Conservation (phyloP, 345 rosid genomes). For the Cardiospermum halicacabum region DNA sequence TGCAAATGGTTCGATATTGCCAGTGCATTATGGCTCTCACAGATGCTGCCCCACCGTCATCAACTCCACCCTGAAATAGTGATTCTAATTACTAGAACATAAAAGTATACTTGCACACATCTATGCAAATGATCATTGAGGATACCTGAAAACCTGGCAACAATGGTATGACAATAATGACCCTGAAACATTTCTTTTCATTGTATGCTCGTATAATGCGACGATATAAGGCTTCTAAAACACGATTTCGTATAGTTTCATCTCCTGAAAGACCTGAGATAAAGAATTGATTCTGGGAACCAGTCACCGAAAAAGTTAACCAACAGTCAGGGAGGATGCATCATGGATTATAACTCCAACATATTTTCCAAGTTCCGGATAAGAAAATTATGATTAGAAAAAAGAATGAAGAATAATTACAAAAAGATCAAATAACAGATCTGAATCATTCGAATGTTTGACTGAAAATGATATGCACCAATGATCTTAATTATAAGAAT, state of each 20-base stretch:
- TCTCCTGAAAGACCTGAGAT: constrained; percentile 98
- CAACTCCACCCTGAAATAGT: constrained; percentile 80
- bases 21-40: constrained; percentile 99
- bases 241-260: constrained; percentile 76
- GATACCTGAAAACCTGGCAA: constrained; percentile 96
- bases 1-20: constrained; percentile 95
- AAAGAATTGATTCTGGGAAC: constrained; percentile 96
- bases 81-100: constrained; percentile 6
- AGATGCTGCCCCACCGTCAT: constrained; percentile 95
- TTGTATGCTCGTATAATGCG: constrained; percentile 82
- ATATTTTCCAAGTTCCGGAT: neutral
- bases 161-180: constrained; percentile 86
- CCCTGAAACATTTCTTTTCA: constrained; percentile 83
- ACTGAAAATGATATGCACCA: neutral
- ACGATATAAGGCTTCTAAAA: constrained; percentile 76
- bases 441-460: neutral
- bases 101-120: neutral
- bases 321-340: constrained; percentile 32
- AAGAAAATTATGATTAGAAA: neutral
- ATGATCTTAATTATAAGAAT: neutral
- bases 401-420: neutral
- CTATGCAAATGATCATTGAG: neutral
- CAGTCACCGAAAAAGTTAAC: constrained; percentile 33
- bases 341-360: neutral
- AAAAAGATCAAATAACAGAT: neutral